Conservation (phyloP, 2,329 filamentous ascomycete genomes). For the Aplosporella prunicola region DNA sequence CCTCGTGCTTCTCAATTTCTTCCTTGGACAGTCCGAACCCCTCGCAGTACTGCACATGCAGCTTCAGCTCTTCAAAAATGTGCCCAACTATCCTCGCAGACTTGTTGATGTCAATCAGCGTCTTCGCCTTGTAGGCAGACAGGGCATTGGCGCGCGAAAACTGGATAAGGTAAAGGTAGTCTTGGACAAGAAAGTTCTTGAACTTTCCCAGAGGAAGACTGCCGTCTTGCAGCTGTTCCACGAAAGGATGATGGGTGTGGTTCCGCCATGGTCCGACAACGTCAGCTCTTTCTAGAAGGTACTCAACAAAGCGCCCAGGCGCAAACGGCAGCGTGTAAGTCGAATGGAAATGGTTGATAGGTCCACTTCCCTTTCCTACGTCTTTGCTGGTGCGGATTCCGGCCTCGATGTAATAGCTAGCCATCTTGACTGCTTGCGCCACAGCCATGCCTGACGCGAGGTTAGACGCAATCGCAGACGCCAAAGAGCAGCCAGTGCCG, state of each 20-base stretch:
- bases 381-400: slow-evolving; percentile 57
- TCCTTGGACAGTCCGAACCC: slow-evolving; percentile 66
- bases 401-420: slow-evolving; percentile 61
- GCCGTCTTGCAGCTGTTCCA: slow-evolving; percentile 64
- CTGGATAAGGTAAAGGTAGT: slow-evolving; percentile 82
- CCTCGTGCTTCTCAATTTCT: slow-evolving; percentile 63
- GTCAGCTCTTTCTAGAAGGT: slow-evolving; percentile 64
- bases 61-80: slow-evolving; percentile 66
- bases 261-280: slow-evolving; percentile 64
- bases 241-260: slow-evolving; percentile 77
- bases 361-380: slow-evolving; percentile 59
- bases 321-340: slow-evolving; percentile 58
- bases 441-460: slow-evolving; percentile 52
- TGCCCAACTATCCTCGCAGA: slow-evolving; percentile 64
- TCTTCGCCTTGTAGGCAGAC: slow-evolving; percentile 73
- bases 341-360: slow-evolving; percentile 72
- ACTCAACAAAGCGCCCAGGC: slow-evolving; percentile 72
- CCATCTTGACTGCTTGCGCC: slow-evolving; percentile 53
- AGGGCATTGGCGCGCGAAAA: slow-evolving; percentile 82
- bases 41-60: slow-evolving; percentile 76
- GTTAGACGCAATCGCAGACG: slow-evolving; percentile 72
- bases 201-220: slow-evolving; percentile 67
- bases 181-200: slow-evolving; percentile 82
- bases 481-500: slow-evolving; percentile 88
- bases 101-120: slow-evolving; percentile 43